These are phyloP conservation scores for Colletotrichum godetiae DNA, from an alignment of 2,329 filamentous ascomycete species.

Conservation along the genomic window DNA sequence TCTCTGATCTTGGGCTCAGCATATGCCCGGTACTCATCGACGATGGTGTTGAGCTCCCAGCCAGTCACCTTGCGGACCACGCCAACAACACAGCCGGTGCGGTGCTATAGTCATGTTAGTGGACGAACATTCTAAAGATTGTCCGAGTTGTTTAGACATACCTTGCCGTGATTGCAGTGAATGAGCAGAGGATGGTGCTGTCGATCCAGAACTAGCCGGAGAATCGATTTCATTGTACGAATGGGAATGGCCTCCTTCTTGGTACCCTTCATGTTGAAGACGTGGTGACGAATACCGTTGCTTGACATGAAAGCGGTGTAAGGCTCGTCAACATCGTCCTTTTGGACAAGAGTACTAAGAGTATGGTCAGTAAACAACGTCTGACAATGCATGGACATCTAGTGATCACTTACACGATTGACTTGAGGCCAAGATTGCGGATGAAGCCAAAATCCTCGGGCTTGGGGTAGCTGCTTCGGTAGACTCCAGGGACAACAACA, in stretches of 20 bases:
- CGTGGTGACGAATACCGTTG: constrained; percentile 77
- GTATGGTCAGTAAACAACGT: constrained; percentile 29
- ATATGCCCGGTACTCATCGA: constrained; percentile 80
- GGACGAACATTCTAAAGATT: not conserved
- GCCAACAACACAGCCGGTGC: constrained; percentile 89
- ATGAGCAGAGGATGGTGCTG: constrained; percentile 84
- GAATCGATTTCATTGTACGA: constrained; percentile 75
- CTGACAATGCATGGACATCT: not conserved
- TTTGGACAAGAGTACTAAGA: constrained; percentile 70
- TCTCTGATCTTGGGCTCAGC: constrained; percentile 70
- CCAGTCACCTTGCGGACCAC: constrained; percentile 80
- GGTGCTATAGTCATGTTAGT: constrained; percentile 65
- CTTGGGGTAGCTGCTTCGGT: constrained; percentile 84
- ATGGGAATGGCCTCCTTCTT: constrained; percentile 81
- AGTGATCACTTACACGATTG: constrained; percentile 73
- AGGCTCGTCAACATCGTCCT: constrained; percentile 64
- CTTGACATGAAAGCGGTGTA: constrained; percentile 71
- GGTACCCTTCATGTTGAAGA: constrained; percentile 87
- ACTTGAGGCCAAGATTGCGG: constrained; percentile 76
- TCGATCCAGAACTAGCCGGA: constrained; percentile 77
- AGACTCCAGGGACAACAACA: constrained; percentile 78
- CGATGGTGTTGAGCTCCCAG: constrained; percentile 70
- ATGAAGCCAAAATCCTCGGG: constrained; percentile 78
- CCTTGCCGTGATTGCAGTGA: constrained; percentile 93
- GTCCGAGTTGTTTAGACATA: constrained; percentile 43